Evolutionary conservation across 176 grass and related monocot species (phyloP), one percentile per base, ranked within the genome.

Genomic region (Juncus effusus): DNA sequence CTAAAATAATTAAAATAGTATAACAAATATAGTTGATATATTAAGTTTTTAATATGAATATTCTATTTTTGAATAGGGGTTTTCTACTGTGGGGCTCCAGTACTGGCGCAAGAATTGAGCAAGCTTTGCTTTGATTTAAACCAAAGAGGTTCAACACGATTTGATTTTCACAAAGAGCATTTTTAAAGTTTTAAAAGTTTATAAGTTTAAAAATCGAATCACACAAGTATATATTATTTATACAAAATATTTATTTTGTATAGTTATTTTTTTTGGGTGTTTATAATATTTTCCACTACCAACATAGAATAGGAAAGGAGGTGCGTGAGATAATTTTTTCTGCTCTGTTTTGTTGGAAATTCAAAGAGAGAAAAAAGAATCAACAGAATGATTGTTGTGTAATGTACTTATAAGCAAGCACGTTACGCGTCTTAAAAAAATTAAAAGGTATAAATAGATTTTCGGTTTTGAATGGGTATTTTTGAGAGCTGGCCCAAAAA

Each of bases 91-190:
- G 95, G 95, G 69, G 86, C 82, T 44, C 95, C 95, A 19, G 78
- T 93, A 69, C 76, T 99, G 62, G 95, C 80, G 11, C 89, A 94
- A 76, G 95, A 99, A 79, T 76, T 99, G 56, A 86, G 77, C 76
- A 99, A 86, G 51, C 78, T 99, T 72, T 94, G 95, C 81, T 85
- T 80, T 57, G 95, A 93, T 57, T 93, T 90, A 78, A 99, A 90
- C 11, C 88, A 87, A 62, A 93, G 72, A 79, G 80, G 89, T 75
- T 81, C 60, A 56, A 83, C 85, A 12, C 91, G 81, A 65, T 99
- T 99, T 53, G 89, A 99, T 61, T 99, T 99, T 65, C 95, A 90
- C 70, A 99, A 99, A 76, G 95, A 99, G 70, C 83, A 90, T 62
- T 99, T 99, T 84, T 99, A 74, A 99, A 44, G 12, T 11, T 14